A percentile compares a stretch with the other conserved stretches of the same genome.
Conservation (phyloP, 78 protist genomes). For the Dictyostelium capitatum region DNA sequence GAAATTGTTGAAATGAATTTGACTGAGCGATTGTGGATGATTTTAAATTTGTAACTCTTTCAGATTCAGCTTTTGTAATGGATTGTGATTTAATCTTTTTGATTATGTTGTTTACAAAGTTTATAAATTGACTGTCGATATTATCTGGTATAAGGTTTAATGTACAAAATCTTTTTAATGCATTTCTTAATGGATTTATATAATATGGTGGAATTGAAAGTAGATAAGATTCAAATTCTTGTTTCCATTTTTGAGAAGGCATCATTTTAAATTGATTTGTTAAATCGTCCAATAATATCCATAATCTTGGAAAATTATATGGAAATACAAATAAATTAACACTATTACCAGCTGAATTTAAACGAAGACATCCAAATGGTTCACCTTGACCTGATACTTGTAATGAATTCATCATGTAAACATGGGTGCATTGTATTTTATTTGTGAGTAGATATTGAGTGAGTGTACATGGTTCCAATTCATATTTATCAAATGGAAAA, state of each 20-base stretch:
- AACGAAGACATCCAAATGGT: slow-evolving; percentile 76
- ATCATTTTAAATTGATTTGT: neutral
- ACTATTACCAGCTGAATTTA: slow-evolving; percentile 47
- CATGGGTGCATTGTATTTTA: slow-evolving; percentile 38
- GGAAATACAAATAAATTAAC: slow-evolving; percentile 66
- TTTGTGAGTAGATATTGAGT: slow-evolving; percentile 20
- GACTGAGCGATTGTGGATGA: slow-evolving; percentile 49
- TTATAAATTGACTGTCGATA: slow-evolving; percentile 21
- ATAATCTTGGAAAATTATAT: slow-evolving; percentile 65
- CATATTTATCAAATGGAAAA: slow-evolving; percentile 82
- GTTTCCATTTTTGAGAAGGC: slow-evolving; percentile 74
- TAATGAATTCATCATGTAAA: slow-evolving; percentile 29
- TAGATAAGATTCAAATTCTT: slow-evolving; percentile 68
- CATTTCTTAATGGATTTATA: slow-evolving; percentile 40
- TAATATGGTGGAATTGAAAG: slow-evolving; percentile 73
- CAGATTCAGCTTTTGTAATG: neutral
- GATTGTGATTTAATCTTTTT: slow-evolving; percentile 33
- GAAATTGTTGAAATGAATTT: neutral
- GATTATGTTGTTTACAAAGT: slow-evolving; percentile 17
- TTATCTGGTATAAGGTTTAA: slow-evolving; percentile 40
- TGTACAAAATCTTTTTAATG: slow-evolving; percentile 46
- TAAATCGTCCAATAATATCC: slow-evolving; percentile 49
- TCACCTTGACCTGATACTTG: slow-evolving; percentile 57
- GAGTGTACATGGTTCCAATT: slow-evolving; percentile 65
- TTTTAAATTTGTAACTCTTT: neutral